Base-by-base conservation (phyloP, 1,284 basidiomycete genomes). In the Heterobasidion parviporum region DNA sequence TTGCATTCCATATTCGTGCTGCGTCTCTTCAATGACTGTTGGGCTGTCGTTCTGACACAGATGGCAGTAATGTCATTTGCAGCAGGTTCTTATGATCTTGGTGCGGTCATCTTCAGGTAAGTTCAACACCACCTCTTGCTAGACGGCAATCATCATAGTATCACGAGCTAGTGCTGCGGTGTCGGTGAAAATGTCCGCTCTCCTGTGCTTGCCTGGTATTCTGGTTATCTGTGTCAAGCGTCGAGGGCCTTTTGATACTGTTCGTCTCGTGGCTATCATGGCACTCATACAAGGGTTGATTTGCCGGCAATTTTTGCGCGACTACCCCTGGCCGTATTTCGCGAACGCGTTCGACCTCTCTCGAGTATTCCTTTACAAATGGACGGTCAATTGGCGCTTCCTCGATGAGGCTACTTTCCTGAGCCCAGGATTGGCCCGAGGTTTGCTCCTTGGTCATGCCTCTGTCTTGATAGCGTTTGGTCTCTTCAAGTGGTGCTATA, bases 341-440 rank as follows among this genome's bases (percentile, higher is more conserved):
- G 71, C 69, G 10, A 80, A 80, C 8, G 87, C 97, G 1, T 99
- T 97, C 68, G 87, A 99, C 67, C 78, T 99, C 56, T 85, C 85
- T 1, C 85, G 97, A 12, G 79, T 85, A 12, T 99, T 99, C 73
- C 72, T 97, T 41, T 97, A 92, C 73, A 85, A 92, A 67, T 99
- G 96, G 96, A 98, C 96, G 0, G 95, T 98, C 59, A 99, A 99
- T 67, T 99, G 97, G 95, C 81, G 92, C 38, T 91, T 98, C 65
- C 62, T 99, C 1, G 72, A 79, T 20, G 90, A 95, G 66, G 72
- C 81, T 12, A 74, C 71, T 0, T 99, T 99, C 71, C 70, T 93
- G 48, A 87, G 82, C 57, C 67, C 70, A 3, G 63, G 62, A 18
- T 90, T 89, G 71, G 84, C 93, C 0, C 73, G 68, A 41, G 68